Percentiles rank a stretch among this genome's conserved stretches.
These are phyloP conservation scores for Elongisporangium senticosum DNA, from an alignment of 352 stramenopile genomes.

Conservation along the genomic window DNA sequence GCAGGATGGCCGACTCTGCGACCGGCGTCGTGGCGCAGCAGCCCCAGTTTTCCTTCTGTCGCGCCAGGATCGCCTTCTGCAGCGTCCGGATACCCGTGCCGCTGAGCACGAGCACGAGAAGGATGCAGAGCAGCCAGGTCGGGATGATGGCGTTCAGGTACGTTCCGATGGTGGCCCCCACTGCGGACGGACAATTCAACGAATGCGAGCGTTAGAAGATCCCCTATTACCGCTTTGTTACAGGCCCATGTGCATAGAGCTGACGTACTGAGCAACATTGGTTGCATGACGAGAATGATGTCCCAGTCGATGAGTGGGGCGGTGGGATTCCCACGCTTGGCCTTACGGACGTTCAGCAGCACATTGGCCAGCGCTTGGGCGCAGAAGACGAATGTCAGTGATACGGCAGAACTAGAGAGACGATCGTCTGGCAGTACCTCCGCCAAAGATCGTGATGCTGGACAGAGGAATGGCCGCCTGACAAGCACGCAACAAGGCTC, in stretches of 20 bases:
- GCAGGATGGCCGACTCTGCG: neutral
- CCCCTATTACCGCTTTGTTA: too few species aligned
- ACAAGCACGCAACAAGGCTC: constrained; percentile 8
- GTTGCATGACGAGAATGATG: constrained; percentile 96
- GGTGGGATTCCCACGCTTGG: constrained; percentile 64
- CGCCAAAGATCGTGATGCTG: constrained; percentile 95
- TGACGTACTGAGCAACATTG: constrained; percentile 70
- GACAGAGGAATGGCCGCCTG: constrained; percentile 90
- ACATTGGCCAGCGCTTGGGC: constrained; percentile 86
- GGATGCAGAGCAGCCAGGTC: constrained; percentile 82
- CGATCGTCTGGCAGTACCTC: constrained; percentile 16
- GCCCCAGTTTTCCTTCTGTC: constrained; percentile 79
- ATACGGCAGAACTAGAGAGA: neutral
- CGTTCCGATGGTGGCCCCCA: constrained; percentile 72
- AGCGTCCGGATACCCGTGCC: constrained; percentile 87
- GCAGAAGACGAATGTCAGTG: too few species aligned
- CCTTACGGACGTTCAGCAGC: constrained; percentile 89
- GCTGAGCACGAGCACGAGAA: constrained; percentile 87
- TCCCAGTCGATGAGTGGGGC: constrained; percentile 96
- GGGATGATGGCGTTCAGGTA: constrained; percentile 91
- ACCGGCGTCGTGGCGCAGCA: constrained; percentile 11
- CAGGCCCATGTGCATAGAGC: neutral
- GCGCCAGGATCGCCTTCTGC: constrained; percentile 85
- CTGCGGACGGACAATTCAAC: constrained; percentile 18
- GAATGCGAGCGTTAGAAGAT: neutral